Percentiles rank a stretch among this genome's conserved stretches.
phyloP scores from a whole-genome alignment of 192 early-diverging fungal species.

The Umbelopsis sp. region DNA sequence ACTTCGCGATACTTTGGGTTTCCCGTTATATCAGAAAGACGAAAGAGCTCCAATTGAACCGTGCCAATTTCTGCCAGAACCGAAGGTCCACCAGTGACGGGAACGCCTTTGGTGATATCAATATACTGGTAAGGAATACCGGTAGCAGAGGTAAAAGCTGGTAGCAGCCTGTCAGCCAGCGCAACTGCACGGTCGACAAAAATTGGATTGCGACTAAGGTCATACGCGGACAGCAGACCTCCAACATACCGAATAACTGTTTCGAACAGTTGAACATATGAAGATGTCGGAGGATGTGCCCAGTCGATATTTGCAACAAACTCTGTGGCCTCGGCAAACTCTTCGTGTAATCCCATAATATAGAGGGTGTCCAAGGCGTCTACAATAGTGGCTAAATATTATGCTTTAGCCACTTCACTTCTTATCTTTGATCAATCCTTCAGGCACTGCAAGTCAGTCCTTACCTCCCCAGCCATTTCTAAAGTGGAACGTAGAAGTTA shows the following conservation, averaged over 20 bases:
- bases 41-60: slow-evolving; percentile 82
- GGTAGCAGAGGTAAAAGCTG: slow-evolving; percentile 73
- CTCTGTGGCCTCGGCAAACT: slow-evolving; percentile 74
- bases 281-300: slow-evolving; percentile 29
- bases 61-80: slow-evolving; percentile 74
- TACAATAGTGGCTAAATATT: slow-evolving; percentile 66
- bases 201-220: slow-evolving; percentile 70
- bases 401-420: not conserved
- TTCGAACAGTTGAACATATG: slow-evolving; percentile 77
- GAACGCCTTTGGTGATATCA: slow-evolving; percentile 43
- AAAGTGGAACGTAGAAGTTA: not conserved
- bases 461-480: slow-evolving; percentile 59
- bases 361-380: slow-evolving; percentile 88
- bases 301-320: slow-evolving; percentile 68
- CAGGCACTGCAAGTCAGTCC: not conserved
- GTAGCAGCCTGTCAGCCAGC: slow-evolving; percentile 65
- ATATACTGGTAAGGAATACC: slow-evolving; percentile 73
- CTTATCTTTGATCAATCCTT: not conserved
- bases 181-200: slow-evolving; percentile 73
- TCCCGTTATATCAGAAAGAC: slow-evolving; percentile 78
- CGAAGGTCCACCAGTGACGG: slow-evolving; percentile 1
- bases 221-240: slow-evolving; percentile 83
- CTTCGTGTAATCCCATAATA: slow-evolving; percentile 80
- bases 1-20: slow-evolving; percentile 64
- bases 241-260: slow-evolving; percentile 81